Evolutionary conservation across 306 rosid species (phyloP).

Genomic region (Pueraria montana): DNA sequence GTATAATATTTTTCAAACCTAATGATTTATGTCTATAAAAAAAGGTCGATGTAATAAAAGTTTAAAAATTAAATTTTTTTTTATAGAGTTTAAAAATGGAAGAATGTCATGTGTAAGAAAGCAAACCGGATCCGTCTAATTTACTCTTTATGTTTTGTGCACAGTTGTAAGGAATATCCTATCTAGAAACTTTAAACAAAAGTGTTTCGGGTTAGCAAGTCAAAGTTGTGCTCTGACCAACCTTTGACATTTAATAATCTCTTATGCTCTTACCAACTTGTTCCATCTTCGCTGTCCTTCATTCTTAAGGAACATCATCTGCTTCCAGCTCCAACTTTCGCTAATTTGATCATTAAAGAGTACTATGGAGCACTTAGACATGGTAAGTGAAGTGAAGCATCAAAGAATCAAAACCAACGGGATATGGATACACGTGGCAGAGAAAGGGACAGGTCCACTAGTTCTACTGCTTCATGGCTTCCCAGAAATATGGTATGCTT

Average conservation of each 20-base stretch:
- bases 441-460: slow-evolving; percentile 77
- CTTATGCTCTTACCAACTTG: too few relatives aligned
- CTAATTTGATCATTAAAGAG: background rate
- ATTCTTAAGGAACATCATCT: background rate
- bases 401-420: slow-evolving; percentile 74
- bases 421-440: slow-evolving; percentile 69
- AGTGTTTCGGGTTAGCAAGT: slow-evolving; percentile 11
- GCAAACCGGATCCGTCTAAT: too few relatives aligned
- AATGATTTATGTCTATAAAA: too few relatives aligned
- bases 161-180: background rate
- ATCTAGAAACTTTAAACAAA: background rate
- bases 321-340: background rate
- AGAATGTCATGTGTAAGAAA: too few relatives aligned
- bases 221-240: slow-evolving; percentile 46
- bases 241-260: slow-evolving; percentile 9
- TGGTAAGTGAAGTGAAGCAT: slow-evolving; percentile 62
- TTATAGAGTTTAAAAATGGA: too few relatives aligned
- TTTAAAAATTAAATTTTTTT: too few relatives aligned
- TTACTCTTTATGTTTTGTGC: background rate
- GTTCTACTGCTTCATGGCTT: slow-evolving; percentile 78
- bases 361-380: background rate
- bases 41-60: too few relatives aligned
- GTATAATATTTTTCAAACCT: too few relatives aligned
- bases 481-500: slow-evolving; percentile 70
- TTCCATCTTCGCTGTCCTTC: background rate